Conservation (phyloP, 495 filamentous ascomycete genomes). For the Hypoxylon subgilvum region DNA sequence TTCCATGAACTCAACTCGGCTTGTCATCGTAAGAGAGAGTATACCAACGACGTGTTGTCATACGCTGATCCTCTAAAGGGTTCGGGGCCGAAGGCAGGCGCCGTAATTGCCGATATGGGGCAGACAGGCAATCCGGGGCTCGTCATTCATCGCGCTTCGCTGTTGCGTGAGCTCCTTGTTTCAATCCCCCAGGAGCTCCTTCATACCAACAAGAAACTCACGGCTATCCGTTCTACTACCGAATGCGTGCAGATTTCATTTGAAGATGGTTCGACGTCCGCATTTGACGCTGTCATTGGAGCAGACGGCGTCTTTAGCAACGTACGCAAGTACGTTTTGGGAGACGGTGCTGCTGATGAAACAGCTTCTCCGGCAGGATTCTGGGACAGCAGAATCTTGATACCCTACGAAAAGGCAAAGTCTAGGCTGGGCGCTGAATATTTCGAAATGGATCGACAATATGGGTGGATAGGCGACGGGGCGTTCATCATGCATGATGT, state of each 20-base stretch:
- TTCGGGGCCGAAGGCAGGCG: constrained; percentile 14
- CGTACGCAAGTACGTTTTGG: constrained; percentile 9
- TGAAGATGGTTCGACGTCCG: no score
- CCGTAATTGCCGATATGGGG: neutral
- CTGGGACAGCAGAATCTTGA: constrained; percentile 7
- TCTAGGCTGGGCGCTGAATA: constrained; percentile 1
- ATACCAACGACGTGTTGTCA: neutral
- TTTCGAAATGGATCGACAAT: constrained; percentile 8
- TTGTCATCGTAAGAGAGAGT: constrained; percentile 1
- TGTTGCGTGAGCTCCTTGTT: constrained; percentile 14
- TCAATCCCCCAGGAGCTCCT: constrained; percentile 3
- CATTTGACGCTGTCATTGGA: constrained; percentile 21
- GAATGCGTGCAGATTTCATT: no score
- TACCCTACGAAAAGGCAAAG: constrained; percentile 6
- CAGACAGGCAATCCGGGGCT: neutral
- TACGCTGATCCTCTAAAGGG: constrained; percentile 1
- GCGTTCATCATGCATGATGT: constrained; percentile 18
- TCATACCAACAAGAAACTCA: constrained; percentile 11
- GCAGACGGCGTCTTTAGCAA: constrained; percentile 22
- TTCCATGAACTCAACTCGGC: constrained; percentile 1
- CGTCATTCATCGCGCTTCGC: constrained; percentile 15
- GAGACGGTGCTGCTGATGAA: neutral
- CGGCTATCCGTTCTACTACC: no score
- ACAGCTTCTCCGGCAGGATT: constrained; percentile 4
- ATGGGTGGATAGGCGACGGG: constrained; percentile 17